Conservation (phyloP, 192 early-diverging fungal species). For the Oehlia diaphana region DNA sequence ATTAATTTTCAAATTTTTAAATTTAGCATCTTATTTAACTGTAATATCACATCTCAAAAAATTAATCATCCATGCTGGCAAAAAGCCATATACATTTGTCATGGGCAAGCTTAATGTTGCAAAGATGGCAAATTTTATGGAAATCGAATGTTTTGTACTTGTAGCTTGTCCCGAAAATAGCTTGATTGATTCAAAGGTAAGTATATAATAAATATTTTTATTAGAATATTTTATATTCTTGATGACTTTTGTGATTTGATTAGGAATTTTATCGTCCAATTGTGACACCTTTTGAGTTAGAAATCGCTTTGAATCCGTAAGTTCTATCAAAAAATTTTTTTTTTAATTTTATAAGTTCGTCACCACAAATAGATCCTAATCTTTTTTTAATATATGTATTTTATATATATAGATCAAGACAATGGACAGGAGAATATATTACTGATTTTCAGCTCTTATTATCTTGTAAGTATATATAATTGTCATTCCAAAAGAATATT, state of each 20-base stretch:
- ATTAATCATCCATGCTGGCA: constrained; percentile 67
- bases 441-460: constrained; percentile 67
- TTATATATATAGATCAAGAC: constrained; percentile 44
- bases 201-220: constrained; percentile 25
- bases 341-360: not conserved
- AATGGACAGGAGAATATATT: constrained; percentile 75
- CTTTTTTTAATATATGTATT: too few species aligned
- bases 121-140: constrained; percentile 97
- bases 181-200: constrained; percentile 77
- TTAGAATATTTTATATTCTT: not conserved
- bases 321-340: not conserved
- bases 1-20: not conserved
- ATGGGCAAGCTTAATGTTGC: constrained; percentile 95
- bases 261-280: constrained; percentile 88
- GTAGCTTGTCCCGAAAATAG: constrained; percentile 95
- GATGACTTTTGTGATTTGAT: not conserved
- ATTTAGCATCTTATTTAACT: constrained; percentile 73
- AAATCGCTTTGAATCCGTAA: constrained; percentile 69
- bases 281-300: constrained; percentile 91
- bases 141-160: constrained; percentile 90
- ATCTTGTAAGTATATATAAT: constrained; percentile 43
- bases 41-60: constrained; percentile 80
- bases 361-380: too few species aligned
- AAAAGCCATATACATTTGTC: constrained; percentile 84
- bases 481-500: not conserved